Evolutionary conservation across 768 basidiomycete genomes (phyloP).

Genomic region (Pholiota molesta): DNA sequence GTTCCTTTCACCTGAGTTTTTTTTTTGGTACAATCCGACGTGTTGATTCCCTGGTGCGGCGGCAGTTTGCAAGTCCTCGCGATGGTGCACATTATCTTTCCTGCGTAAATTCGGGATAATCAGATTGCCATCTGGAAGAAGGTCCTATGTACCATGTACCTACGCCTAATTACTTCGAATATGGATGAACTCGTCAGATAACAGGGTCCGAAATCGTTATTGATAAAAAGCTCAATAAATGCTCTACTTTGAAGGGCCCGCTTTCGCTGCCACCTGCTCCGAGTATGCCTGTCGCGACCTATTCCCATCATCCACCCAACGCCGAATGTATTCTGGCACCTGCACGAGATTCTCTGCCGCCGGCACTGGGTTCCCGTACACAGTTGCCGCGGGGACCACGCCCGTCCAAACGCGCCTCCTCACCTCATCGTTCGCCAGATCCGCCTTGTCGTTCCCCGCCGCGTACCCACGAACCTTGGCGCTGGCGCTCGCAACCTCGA

Average conservation of each 20-base stretch:
- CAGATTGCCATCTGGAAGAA: too few relatives aligned
- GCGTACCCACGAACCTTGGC: slow-evolving; percentile 27
- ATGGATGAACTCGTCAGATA: too few relatives aligned
- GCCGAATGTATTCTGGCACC: slow-evolving; percentile 18
- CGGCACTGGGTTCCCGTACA: slow-evolving; percentile 23
- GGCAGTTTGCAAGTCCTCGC: too few relatives aligned
- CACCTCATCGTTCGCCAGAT: slow-evolving; percentile 23
- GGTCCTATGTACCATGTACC: too few relatives aligned
- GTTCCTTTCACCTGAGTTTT: too few relatives aligned
- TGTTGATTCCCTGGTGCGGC: too few relatives aligned
- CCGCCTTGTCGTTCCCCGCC: slow-evolving; percentile 25
- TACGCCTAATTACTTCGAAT: too few relatives aligned
- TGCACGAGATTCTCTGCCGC: slow-evolving; percentile 21
- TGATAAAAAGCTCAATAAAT: neutral
- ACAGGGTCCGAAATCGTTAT: too few relatives aligned
- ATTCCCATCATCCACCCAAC: slow-evolving; percentile 19
- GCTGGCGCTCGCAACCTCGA: slow-evolving; percentile 31
- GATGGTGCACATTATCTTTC: too few relatives aligned
- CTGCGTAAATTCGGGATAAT: too few relatives aligned
- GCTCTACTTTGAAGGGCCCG: neutral
- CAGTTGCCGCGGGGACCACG: slow-evolving; percentile 20
- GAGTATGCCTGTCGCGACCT: slow-evolving; percentile 16
- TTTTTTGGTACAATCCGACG: too few relatives aligned
- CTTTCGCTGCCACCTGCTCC: neutral
- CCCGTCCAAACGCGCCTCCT: slow-evolving; percentile 28